phyloP scores from a whole-genome alignment of 2,329 filamentous ascomycete species.

The Colletotrichum ledebouriae region DNA sequence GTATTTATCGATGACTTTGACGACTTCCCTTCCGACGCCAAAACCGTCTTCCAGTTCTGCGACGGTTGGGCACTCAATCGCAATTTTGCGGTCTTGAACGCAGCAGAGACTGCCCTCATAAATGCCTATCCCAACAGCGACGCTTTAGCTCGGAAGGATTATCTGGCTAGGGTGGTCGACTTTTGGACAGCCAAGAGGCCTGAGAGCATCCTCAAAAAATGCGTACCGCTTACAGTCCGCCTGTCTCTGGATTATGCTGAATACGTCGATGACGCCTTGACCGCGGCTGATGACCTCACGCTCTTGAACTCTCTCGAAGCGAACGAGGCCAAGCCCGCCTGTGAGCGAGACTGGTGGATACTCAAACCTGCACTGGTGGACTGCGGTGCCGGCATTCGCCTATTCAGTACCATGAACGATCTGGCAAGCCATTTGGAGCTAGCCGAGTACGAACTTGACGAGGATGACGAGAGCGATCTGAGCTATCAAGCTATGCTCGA shows the following conservation, averaged over 20 bases:
- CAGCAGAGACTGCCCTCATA: slow-evolving; percentile 48
- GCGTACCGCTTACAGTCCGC: slow-evolving; percentile 51
- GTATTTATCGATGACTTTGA: slow-evolving; percentile 49
- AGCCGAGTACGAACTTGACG: slow-evolving; percentile 50
- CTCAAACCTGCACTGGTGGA: slow-evolving; percentile 56
- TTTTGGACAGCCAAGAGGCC: slow-evolving; percentile 55
- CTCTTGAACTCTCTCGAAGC: slow-evolving; percentile 52
- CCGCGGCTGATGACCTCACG: slow-evolving; percentile 53
- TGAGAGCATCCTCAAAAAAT: slow-evolving; percentile 48
- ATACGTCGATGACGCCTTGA: slow-evolving; percentile 54
- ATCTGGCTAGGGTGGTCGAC: slow-evolving; percentile 51
- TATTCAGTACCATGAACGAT: slow-evolving; percentile 55
- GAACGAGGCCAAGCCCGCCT: slow-evolving; percentile 48
- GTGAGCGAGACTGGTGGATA: slow-evolving; percentile 56
- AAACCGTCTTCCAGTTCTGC: slow-evolving; percentile 50
- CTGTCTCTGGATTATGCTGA: slow-evolving; percentile 55
- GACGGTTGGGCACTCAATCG: slow-evolving; percentile 53
- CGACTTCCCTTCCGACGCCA: slow-evolving; percentile 46
- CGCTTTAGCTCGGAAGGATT: slow-evolving; percentile 54
- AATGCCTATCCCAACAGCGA: slow-evolving; percentile 57
- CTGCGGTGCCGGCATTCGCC: slow-evolving; percentile 55
- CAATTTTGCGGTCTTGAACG: slow-evolving; percentile 52
- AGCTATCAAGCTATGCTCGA: slow-evolving; percentile 5
- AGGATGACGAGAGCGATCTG: slow-evolving; percentile 48
- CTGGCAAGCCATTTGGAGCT: slow-evolving; percentile 53